Conservation (phyloP, 179 eudicot species). For the Nepenthes alata region DNA sequence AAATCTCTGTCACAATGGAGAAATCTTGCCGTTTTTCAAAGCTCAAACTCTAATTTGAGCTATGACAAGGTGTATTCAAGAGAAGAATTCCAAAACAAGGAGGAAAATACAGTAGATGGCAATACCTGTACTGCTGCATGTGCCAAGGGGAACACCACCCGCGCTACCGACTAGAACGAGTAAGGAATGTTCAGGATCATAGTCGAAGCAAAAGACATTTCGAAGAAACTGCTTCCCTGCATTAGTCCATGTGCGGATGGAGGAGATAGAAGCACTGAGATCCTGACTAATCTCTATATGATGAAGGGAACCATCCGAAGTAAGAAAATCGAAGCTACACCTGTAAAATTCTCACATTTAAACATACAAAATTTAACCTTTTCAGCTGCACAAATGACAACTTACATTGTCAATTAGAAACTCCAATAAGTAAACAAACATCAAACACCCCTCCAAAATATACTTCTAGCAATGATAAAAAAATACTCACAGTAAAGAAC, state of each 20-base stretch:
- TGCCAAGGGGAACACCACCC: slow-evolving; percentile 19
- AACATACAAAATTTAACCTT: slow-evolving; percentile 4
- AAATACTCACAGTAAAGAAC: slow-evolving; percentile 66
- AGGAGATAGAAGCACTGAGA: slow-evolving; percentile 51
- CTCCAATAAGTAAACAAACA: not conserved
- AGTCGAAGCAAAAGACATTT: slow-evolving; percentile 50
- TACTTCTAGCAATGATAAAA: slow-evolving; percentile 6
- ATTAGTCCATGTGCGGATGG: slow-evolving; percentile 34
- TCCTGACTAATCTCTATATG: slow-evolving; percentile 76
- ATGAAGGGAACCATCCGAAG: slow-evolving; percentile 72
- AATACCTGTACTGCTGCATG: slow-evolving; percentile 30
- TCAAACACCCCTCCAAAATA: not conserved
- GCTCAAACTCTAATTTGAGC: not conserved
- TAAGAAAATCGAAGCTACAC: slow-evolving; percentile 68
- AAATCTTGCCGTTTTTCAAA: not conserved
- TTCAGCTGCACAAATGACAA: not conserved
- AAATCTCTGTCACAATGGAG: too few relatives aligned
- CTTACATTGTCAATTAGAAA: too few relatives aligned
- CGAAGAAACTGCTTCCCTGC: slow-evolving; percentile 36
- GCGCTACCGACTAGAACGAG: slow-evolving; percentile 54
- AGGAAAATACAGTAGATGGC: slow-evolving; percentile 6
- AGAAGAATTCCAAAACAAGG: not conserved
- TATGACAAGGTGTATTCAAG: not conserved
- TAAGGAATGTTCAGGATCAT: slow-evolving; percentile 35
- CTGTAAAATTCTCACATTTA: slow-evolving; percentile 35